Evolutionary conservation across 1,284 basidiomycete species (phyloP), one percentile per base, ranked within the genome.

Genomic region (Malassezia sp.): DNA sequence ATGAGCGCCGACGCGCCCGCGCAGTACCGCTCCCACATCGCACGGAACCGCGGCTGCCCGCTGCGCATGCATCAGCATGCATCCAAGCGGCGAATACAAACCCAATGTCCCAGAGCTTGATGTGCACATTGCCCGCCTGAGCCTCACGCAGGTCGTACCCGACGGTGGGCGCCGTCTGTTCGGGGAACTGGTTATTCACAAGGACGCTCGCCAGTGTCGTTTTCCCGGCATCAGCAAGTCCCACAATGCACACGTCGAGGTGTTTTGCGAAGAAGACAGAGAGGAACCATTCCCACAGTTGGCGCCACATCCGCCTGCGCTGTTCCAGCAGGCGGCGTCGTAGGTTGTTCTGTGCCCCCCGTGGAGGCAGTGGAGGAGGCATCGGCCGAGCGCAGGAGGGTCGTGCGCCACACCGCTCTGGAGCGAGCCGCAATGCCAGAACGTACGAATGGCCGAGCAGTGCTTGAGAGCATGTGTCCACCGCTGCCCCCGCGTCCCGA

Each of bases 81-180:
- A n/a, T n/a, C n/a, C n/a, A 6, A 33, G 31, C n/a, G 2, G n/a
- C 5, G 7, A 11, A 2, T 63, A 66, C 56, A 70, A 71, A 60
- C 86, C 88, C 53, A 27, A 93, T 85, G 71, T 93, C 89, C 89
- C 89, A 95, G 37, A 95, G 80, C 72, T 88, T 90, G 71, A 95
- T 76, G 0, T 84, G 87, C 1, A 90, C 81, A 55, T 88, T 90
- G 3, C 87, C 87, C 59, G 85, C 87, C 53, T 82, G 77, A 15
- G 93, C 80, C 62, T 71, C 66, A 38, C 70, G 77, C 64, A 85
- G 80, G 63, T 89, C 89, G 75, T 88, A 93, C 9, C 87, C 85
- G 17, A 93, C 84, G 0, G 89, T 95, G 0, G 89, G 89, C 0
- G 89, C 85, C 28, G 90, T 85, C 49, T 91, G 87, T 73, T 90